Base-by-base conservation (phyloP, 2,329 filamentous ascomycete species). In the Exserohilum turcica region DNA sequence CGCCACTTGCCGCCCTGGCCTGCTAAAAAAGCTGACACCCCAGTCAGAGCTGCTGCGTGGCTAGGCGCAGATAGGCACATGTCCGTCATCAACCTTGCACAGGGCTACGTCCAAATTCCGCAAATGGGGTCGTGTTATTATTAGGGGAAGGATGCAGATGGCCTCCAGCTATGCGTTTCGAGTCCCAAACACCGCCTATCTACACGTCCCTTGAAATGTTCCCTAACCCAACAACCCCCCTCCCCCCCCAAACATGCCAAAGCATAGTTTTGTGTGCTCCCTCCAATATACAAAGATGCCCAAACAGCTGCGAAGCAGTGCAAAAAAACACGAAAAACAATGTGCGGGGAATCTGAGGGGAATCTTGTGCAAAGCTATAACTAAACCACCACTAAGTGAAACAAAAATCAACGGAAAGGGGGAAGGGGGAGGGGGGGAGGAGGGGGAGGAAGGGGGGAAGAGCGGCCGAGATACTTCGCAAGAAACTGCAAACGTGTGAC, bases 311-410 rank as follows among this genome's bases (percentile, higher is more conserved):
- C 48, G 56, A 52, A 55, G 50, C 36, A 49, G 24, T 33, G 45
- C 21, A 12, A 35, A 35, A 29, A 37, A 40, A 54, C 56, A 35
- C 50, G 54, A 36, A 48, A 57, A 57, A 62, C 38, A 16, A 40
- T 32, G 39, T 54, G 32, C 48, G 44, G 56, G 54, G 49, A 64
- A 61, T 54, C 44, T 54, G 52, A 28, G 64, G 64, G 64, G 63
- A 67, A 67, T 67, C 64, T 65, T 64, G 64, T 67, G 63, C 64
- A 66, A 54, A 61, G 56, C 49, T 43, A 57, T 48, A 54, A 55
- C 43, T 48, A 33, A 53, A 59, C 60, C 60, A 60, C 54, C 62
- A 53, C 38, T 27, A 53, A 63, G n/a, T 51, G 54, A 57, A 48
- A 63, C 59, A 40, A 57, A 49, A 52, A 42, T n/a, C 27, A 36